Conservation (phyloP, 225 moss, liverwort and hornwort species). For the Physcomitrium patens region DNA sequence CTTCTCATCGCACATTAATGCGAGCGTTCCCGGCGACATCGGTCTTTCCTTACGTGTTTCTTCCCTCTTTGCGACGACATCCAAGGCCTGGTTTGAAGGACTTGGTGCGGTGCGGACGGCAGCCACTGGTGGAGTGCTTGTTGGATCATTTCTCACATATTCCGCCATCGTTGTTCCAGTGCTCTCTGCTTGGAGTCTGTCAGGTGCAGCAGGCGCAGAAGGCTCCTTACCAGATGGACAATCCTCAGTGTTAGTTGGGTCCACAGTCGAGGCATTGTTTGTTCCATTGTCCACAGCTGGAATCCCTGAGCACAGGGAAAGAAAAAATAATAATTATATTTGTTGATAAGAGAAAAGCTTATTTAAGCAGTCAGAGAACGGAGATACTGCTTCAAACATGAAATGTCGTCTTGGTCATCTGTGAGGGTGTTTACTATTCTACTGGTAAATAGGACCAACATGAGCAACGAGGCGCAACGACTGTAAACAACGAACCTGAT, state of each 20-base stretch:
- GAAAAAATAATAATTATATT: neutral
- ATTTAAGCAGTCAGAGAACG: neutral
- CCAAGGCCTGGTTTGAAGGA: constrained; percentile 21
- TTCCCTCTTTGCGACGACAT: constrained; percentile 32
- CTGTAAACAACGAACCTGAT: constrained; percentile 37
- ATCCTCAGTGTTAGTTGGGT: constrained; percentile 28
- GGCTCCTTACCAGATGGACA: constrained; percentile 23
- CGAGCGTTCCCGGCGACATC: constrained; percentile 79
- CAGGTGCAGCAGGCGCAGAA: constrained; percentile 14
- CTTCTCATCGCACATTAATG: constrained; percentile 88
- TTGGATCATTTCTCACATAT: constrained; percentile 8
- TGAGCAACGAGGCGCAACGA: neutral
- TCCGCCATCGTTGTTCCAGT: constrained; percentile 16
- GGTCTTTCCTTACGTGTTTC: constrained; percentile 48
- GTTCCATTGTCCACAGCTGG: constrained; percentile 42
- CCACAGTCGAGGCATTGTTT: constrained; percentile 22
- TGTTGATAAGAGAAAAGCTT: neutral
- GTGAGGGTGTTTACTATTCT: neutral
- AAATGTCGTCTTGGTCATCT: neutral
- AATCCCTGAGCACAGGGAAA: constrained; percentile 27
- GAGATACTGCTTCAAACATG: neutral
- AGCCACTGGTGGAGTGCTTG: constrained; percentile 7
- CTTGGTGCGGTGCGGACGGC: neutral
- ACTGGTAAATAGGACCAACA: neutral
- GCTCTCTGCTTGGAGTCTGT: constrained; percentile 18